Evolutionary conservation across 2,329 filamentous ascomycete species (phyloP).

Genomic region (Fusarium sp.): DNA sequence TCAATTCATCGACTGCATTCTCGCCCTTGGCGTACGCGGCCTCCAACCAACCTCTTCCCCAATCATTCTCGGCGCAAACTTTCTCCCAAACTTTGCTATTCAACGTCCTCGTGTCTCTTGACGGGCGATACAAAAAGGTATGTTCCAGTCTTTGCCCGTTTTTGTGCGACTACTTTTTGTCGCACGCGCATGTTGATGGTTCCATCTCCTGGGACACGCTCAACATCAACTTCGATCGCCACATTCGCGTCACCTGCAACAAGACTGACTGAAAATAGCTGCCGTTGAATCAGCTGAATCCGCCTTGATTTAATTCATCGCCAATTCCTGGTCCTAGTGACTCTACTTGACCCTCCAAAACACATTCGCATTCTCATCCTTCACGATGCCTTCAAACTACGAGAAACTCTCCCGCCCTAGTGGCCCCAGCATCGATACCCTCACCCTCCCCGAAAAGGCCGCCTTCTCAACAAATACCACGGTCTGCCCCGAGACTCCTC

Average conservation of each 20-base stretch:
- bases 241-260: constrained; percentile 23
- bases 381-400: constrained; percentile 44
- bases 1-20: not conserved
- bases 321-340: not conserved
- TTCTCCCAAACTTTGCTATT: constrained; percentile 13
- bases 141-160: constrained; percentile 23
- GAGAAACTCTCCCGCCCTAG: constrained; percentile 42
- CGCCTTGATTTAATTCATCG: not conserved
- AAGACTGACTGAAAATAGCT: constrained; percentile 30
- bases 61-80: not conserved
- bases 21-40: constrained; percentile 2
- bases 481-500: constrained; percentile 38
- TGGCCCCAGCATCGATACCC: constrained; percentile 35
- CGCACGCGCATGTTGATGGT: constrained; percentile 9
- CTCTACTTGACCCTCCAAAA: not conserved
- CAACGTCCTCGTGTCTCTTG: constrained; percentile 3
- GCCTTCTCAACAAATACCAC: constrained; percentile 43
- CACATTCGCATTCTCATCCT: not conserved
- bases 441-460: constrained; percentile 47
- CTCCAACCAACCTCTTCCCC: constrained; percentile 9
- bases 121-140: constrained; percentile 25
- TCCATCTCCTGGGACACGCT: constrained; percentile 1
- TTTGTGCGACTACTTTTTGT: constrained; percentile 21
- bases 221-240: constrained; percentile 12
- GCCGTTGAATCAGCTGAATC: not conserved